phyloP scores from a whole-genome alignment of 2,329 filamentous ascomycete genomes.

The Aureobasidium sp. region DNA sequence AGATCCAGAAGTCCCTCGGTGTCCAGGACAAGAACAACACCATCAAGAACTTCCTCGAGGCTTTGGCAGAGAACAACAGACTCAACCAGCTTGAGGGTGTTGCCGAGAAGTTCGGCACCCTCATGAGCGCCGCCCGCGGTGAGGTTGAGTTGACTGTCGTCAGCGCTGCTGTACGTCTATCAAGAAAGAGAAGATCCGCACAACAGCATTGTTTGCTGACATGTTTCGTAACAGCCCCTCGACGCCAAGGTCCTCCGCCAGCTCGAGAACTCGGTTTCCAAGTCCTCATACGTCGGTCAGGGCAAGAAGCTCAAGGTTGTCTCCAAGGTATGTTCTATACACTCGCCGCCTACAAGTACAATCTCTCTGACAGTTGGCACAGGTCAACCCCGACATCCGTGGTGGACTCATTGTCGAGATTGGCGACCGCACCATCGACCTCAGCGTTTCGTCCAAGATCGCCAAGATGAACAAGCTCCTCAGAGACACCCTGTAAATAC shows the following conservation, averaged over 20 bases:
- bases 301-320: slow-evolving; percentile 98
- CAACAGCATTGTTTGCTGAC: slow-evolving; percentile 11
- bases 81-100: slow-evolving; percentile 75
- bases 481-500: slow-evolving; percentile 86
- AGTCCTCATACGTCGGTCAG: slow-evolving; percentile 79
- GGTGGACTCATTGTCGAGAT: slow-evolving; percentile 94
- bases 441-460: slow-evolving; percentile 90
- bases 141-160: slow-evolving; percentile 92
- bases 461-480: slow-evolving; percentile 99
- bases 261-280: slow-evolving; percentile 79
- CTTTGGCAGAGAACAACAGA: slow-evolving; percentile 95
- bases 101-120: slow-evolving; percentile 74
- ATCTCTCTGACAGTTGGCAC: slow-evolving; percentile 18
- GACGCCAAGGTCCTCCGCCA: slow-evolving; percentile 80
- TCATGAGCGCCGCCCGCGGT: slow-evolving; percentile 84
- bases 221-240: slow-evolving; percentile 54
- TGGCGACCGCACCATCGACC: slow-evolving; percentile 95
- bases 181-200: background rate
- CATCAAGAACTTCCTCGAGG: slow-evolving; percentile 86
- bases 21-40: slow-evolving; percentile 64
- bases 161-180: slow-evolving; percentile 68
- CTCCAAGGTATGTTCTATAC: slow-evolving; percentile 58
- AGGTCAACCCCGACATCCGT: slow-evolving; percentile 92
- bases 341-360: background rate
- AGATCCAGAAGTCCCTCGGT: slow-evolving; percentile 79